phyloP scores from a whole-genome alignment of 1,139 yeast genomes.

The Waltiozyma sp. region DNA sequence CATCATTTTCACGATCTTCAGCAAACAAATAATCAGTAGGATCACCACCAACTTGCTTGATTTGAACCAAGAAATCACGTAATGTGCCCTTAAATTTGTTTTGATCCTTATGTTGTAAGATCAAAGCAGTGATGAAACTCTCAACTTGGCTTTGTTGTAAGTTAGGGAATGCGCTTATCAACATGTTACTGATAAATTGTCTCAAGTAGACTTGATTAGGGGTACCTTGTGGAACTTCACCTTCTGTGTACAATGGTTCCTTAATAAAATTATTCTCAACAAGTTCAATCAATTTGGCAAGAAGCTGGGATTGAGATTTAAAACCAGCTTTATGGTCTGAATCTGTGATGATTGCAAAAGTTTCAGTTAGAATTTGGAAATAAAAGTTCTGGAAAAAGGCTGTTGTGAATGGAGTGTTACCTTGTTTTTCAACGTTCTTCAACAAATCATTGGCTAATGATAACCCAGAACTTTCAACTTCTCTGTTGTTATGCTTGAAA shows the following conservation, averaged over 20 bases:
- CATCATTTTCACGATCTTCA: slow-evolving; percentile 80
- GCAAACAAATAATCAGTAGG: slow-evolving; percentile 85
- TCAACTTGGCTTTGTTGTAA: slow-evolving; percentile 74
- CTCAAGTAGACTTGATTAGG: slow-evolving; percentile 69
- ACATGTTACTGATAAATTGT: slow-evolving; percentile 72
- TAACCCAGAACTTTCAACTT: slow-evolving; percentile 86
- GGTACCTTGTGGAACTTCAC: slow-evolving; percentile 75
- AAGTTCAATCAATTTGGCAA: slow-evolving; percentile 74
- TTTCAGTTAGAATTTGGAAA: slow-evolving; percentile 82
- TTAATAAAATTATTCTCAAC: slow-evolving; percentile 69
- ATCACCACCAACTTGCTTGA: slow-evolving; percentile 93
- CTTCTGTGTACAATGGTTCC: slow-evolving; percentile 67
- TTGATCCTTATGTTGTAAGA: slow-evolving; percentile 63
- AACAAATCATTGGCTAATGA: slow-evolving; percentile 72
- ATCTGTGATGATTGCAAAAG: slow-evolving; percentile 88
- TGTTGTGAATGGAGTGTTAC: slow-evolving; percentile 67
- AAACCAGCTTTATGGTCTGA: slow-evolving; percentile 98
- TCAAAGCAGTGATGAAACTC: slow-evolving; percentile 69
- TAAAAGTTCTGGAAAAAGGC: slow-evolving; percentile 85
- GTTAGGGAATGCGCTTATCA: slow-evolving; percentile 84
- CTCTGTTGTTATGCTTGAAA: slow-evolving; percentile 91
- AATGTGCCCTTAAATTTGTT: slow-evolving; percentile 71
- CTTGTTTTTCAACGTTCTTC: slow-evolving; percentile 70
- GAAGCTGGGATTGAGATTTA: slow-evolving; percentile 72
- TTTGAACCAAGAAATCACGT: slow-evolving; percentile 93